A percentile compares a stretch with the other conserved stretches of the same genome.
phyloP scores from a whole-genome alignment of 257 asterid species.

The Eustoma russellianum region DNA sequence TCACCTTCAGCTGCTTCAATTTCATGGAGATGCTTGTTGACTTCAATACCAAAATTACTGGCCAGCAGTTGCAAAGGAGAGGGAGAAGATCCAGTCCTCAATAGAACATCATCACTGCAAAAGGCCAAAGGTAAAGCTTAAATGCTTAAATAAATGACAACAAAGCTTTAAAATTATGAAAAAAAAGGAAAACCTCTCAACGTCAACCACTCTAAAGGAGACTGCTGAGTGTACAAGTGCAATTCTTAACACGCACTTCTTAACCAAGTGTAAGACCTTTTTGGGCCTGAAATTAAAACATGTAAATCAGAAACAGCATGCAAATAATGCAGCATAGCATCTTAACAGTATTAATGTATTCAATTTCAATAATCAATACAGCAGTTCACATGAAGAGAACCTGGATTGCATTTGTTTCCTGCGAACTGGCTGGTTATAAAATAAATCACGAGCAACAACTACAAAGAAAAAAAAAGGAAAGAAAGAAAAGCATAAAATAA shows the following conservation, averaged over 20 bases:
- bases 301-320: conserved; percentile 21
- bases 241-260: conserved; percentile 56
- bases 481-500: conserved; percentile 11
- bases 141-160: conserved; percentile 10
- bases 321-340: background rate
- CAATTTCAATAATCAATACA: background rate
- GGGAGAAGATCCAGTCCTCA: conserved; percentile 45
- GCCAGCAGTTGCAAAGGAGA: conserved; percentile 62
- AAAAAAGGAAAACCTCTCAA: conserved; percentile 46
- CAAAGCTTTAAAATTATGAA: conserved; percentile 7
- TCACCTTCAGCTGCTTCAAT: conserved; percentile 41
- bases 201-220: conserved; percentile 62
- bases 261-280: conserved; percentile 69
- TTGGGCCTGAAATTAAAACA: conserved; percentile 43
- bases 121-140: conserved; percentile 15
- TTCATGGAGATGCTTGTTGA: conserved; percentile 31
- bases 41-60: conserved; percentile 54
- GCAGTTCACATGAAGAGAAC: conserved; percentile 23
- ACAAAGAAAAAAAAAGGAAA: too few species aligned
- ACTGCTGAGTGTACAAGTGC: conserved; percentile 65
- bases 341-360: background rate
- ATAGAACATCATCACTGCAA: conserved; percentile 66
- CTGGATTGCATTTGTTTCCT: conserved; percentile 81
- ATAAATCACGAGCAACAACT: conserved; percentile 77
- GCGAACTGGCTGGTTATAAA: conserved; percentile 92